Percentiles rank a stretch among this genome's conserved stretches.
Conservation (phyloP, 495 filamentous ascomycete species). For the Aeminium ludgeri region DNA sequence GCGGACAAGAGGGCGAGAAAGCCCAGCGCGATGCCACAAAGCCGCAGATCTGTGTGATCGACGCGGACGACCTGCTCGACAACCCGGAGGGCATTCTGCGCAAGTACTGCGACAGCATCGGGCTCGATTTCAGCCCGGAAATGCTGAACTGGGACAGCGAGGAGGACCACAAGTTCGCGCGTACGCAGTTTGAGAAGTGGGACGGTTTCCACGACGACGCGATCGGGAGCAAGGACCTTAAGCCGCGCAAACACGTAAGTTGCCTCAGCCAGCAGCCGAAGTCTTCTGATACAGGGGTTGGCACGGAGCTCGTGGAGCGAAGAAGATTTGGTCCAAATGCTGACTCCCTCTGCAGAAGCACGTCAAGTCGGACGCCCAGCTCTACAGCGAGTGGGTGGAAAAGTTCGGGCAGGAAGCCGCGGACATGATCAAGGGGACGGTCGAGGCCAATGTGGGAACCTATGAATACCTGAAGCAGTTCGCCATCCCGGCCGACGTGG, state of each 20-base stretch:
- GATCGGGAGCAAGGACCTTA: constrained; percentile 57
- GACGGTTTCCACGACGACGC: constrained; percentile 91
- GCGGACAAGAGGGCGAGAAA: constrained; percentile 26
- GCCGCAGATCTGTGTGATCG: constrained; percentile 61
- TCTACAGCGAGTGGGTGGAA: constrained; percentile 61
- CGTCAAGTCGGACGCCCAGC: constrained; percentile 48
- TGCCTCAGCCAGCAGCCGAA: background rate
- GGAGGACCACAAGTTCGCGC: constrained; percentile 45
- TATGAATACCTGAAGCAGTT: constrained; percentile 89
- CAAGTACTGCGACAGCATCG: constrained; percentile 62
- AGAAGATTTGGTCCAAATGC: background rate
- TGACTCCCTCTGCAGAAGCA: constrained; percentile 31
- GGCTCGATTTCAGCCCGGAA: constrained; percentile 46
- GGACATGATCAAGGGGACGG: constrained; percentile 55
- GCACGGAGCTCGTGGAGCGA: background rate
- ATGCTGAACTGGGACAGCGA: constrained; percentile 77
- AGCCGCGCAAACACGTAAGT: constrained; percentile 55
- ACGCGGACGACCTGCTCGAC: constrained; percentile 87
- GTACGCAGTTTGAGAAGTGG: constrained; percentile 81
- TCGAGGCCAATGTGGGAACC: constrained; percentile 63
- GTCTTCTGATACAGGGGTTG: no score
- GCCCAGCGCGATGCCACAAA: constrained; percentile 14
- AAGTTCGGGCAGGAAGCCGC: constrained; percentile 69
- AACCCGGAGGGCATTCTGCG: constrained; percentile 54
- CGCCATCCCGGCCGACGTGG: constrained; percentile 32